phyloP scores from a whole-genome alignment of 495 filamentous ascomycete species.

The Hypoxylon intermedium region DNA sequence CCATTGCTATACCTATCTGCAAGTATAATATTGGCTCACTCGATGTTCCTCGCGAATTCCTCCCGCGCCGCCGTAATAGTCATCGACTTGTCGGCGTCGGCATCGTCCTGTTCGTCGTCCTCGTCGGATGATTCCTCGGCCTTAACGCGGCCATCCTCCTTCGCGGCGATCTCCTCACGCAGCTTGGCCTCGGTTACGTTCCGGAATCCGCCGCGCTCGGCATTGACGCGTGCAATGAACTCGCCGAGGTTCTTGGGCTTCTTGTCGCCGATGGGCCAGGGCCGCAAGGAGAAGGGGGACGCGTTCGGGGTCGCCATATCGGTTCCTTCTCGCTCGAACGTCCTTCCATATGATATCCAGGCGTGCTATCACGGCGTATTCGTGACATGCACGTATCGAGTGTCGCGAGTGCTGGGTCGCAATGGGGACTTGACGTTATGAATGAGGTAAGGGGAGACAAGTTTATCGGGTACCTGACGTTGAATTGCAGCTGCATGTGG shows the following conservation, averaged over 20 bases:
- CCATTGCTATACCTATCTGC: not conserved
- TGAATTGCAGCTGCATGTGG: not conserved
- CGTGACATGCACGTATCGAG: not conserved
- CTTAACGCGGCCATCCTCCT: conserved; percentile 45
- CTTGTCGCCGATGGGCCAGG: conserved; percentile 60
- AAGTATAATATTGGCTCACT: conserved; percentile 44
- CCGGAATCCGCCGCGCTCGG: conserved; percentile 76
- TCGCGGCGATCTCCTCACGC: conserved; percentile 63
- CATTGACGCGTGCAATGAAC: conserved; percentile 76
- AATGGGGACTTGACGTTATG: not conserved
- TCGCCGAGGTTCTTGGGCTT: conserved; percentile 69
- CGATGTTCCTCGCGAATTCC: conserved; percentile 61
- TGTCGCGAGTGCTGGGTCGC: not conserved
- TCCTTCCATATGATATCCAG: not conserved
- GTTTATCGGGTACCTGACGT: not conserved
- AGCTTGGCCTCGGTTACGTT: conserved; percentile 69
- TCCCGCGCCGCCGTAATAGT: conserved; percentile 55
- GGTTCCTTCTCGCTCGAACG: not conserved
- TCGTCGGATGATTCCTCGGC: conserved; percentile 37
- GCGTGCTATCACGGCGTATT: not conserved
- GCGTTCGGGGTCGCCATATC: conserved; percentile 45
- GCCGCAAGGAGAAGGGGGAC: conserved; percentile 69
- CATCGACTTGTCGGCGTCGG: conserved; percentile 45
- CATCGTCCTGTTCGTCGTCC: conserved; percentile 46
- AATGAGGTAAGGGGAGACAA: not conserved